phyloP scores from a whole-genome alignment of 2,329 filamentous ascomycete species.

The Penicillium sp. region DNA sequence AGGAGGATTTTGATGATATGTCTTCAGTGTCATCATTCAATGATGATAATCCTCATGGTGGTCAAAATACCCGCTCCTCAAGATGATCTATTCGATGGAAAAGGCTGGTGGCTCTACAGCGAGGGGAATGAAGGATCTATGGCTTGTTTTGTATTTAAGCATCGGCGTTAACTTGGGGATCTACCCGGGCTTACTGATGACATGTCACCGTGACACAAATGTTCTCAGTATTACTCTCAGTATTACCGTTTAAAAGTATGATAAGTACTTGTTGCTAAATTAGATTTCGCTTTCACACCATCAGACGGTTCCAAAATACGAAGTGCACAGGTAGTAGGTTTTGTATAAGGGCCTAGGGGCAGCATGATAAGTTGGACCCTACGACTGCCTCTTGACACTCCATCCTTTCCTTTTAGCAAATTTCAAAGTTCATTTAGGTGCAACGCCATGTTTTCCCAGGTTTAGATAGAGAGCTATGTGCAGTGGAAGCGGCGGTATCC shows the following conservation, averaged over 20 bases:
- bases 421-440: not conserved
- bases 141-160: slow-evolving; percentile 2
- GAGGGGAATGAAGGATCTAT: not conserved
- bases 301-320: not conserved
- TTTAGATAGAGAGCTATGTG: not conserved
- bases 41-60: slow-evolving; percentile 10
- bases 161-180: slow-evolving; percentile 1
- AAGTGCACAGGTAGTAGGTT: not conserved
- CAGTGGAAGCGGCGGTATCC: not conserved
- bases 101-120: not conserved
- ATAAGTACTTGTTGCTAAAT: not conserved
- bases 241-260: not conserved
- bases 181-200: not conserved
- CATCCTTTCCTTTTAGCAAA: not conserved
- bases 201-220: not conserved
- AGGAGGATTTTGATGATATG: slow-evolving; percentile 27
- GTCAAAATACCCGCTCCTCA: not conserved
- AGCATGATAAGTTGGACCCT: too few species aligned
- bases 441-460: not conserved
- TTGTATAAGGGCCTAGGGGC: too few species aligned
- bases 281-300: not conserved
- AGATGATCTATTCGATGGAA: not conserved
- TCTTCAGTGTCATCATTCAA: slow-evolving; percentile 34
- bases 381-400: not conserved
- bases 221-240: not conserved